phyloP scores from a whole-genome alignment of 371 early-diverging fungal genomes.

The Funneliformis caledonium region DNA sequence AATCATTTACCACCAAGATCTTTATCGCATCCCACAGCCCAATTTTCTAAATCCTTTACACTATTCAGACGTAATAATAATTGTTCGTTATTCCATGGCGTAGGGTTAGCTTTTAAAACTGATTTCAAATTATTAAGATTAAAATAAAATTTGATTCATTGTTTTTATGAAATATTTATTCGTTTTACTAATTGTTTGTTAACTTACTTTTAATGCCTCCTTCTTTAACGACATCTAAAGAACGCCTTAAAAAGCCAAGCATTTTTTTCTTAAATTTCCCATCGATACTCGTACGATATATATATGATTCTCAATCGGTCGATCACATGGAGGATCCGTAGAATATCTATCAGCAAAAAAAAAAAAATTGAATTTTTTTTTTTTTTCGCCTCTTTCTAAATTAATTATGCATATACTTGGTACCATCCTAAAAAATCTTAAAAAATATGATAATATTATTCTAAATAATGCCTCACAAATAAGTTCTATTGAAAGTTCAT shows the following conservation, averaged over 20 bases:
- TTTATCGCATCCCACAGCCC: slow-evolving; percentile 86
- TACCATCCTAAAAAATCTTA: slow-evolving; percentile 40
- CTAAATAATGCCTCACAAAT: slow-evolving; percentile 87
- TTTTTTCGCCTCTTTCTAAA: not conserved
- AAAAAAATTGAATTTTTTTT: not conserved
- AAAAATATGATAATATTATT: slow-evolving; percentile 80
- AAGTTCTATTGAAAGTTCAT: slow-evolving; percentile 83
- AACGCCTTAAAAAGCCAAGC: slow-evolving; percentile 15
- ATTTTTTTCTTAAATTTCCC: not conserved
- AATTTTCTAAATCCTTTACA: slow-evolving; percentile 66
- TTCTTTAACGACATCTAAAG: slow-evolving; percentile 28
- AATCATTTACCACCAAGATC: slow-evolving; percentile 84
- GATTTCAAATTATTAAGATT: not conserved
- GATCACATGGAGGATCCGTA: not conserved
- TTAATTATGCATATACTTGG: slow-evolving; percentile 47
- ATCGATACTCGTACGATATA: too few species aligned
- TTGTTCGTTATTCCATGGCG: slow-evolving; percentile 70
- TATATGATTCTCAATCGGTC: too few species aligned
- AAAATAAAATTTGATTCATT: not conserved
- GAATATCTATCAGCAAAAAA: too few species aligned
- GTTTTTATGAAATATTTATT: not conserved
- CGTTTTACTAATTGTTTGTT: not conserved
- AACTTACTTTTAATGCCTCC: slow-evolving; percentile 16
- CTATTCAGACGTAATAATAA: slow-evolving; percentile 66
- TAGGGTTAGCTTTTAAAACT: not conserved